These are phyloP conservation scores for Mollisiaceae sp. DNA, from an alignment of 2,329 filamentous ascomycete genomes.

Conservation along the genomic window DNA sequence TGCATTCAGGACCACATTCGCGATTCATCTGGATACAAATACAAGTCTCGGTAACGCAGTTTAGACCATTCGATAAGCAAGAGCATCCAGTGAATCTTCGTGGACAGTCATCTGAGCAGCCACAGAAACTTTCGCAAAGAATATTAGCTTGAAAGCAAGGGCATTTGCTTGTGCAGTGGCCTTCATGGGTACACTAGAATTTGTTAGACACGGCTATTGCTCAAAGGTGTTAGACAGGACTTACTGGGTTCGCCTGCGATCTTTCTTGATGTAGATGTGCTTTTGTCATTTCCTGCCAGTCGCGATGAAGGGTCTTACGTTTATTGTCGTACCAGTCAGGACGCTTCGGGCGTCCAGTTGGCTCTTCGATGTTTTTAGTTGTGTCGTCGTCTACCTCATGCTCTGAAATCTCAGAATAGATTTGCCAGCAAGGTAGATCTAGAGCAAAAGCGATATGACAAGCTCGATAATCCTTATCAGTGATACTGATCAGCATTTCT, in stretches of 20 bases:
- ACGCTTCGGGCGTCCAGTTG: conserved; percentile 16
- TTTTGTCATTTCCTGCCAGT: conserved; percentile 35
- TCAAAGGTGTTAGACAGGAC: conserved; percentile 55
- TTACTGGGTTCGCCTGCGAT: conserved; percentile 51
- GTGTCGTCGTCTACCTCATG: conserved; percentile 14
- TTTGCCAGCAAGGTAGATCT: conserved; percentile 37
- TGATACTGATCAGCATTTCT: conserved; percentile 30
- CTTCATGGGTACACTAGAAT: conserved; percentile 69
- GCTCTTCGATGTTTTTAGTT: conserved; percentile 8
- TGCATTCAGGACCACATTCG: conserved; percentile 81
- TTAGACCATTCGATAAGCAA: conserved; percentile 65
- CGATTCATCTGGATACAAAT: conserved; percentile 74
- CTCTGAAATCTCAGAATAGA: conserved; percentile 31
- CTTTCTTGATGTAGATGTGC: conserved; percentile 41
- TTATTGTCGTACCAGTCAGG: conserved; percentile 41
- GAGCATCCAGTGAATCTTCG: conserved; percentile 70
- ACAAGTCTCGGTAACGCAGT: conserved; percentile 65
- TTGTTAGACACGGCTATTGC: conserved; percentile 53
- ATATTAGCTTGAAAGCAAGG: conserved; percentile 65
- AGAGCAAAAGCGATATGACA: conserved; percentile 36
- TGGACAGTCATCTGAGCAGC: conserved; percentile 64
- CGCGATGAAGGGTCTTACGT: conserved; percentile 29
- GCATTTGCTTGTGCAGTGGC: conserved; percentile 67
- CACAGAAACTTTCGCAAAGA: conserved; percentile 76
- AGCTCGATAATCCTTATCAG: conserved; percentile 25